Evolutionary conservation across 1,139 yeast genomes (phyloP).

Genomic region (Zygotorulaspora mrakii): DNA sequence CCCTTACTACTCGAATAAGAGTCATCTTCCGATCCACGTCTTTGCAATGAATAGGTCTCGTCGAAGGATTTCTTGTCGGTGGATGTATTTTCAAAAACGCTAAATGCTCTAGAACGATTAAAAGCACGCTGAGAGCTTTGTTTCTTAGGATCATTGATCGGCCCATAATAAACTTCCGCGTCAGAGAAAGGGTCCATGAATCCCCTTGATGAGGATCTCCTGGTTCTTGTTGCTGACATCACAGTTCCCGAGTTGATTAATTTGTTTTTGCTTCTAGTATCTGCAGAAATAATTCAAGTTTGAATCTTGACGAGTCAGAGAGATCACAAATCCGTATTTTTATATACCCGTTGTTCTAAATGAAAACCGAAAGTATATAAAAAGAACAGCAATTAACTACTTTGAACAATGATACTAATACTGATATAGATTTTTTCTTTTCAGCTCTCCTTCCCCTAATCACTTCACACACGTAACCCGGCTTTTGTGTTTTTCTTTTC

Average conservation of each 20-base stretch:
- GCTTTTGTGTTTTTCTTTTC: no score
- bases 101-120: slow-evolving; percentile 39
- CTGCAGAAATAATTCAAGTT: background rate
- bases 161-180: slow-evolving; percentile 71
- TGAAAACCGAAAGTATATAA: no score
- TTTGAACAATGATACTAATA: no score
- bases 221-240: slow-evolving; percentile 16
- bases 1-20: slow-evolving; percentile 37
- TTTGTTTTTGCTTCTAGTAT: background rate
- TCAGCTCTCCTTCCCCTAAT: no score
- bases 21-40: slow-evolving; percentile 72
- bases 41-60: slow-evolving; percentile 34
- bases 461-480: no score
- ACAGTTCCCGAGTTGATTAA: no score
- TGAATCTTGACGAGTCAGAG: background rate
- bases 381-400: no score
- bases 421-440: no score
- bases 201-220: slow-evolving; percentile 34
- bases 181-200: slow-evolving; percentile 56
- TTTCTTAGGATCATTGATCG: slow-evolving; percentile 51
- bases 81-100: slow-evolving; percentile 37
- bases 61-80: slow-evolving; percentile 22
- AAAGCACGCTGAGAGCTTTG: slow-evolving; percentile 15
- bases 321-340: no score
- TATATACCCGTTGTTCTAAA: no score